Conservation (phyloP, 140 eudicot species). For the Oenanthe javanica region DNA sequence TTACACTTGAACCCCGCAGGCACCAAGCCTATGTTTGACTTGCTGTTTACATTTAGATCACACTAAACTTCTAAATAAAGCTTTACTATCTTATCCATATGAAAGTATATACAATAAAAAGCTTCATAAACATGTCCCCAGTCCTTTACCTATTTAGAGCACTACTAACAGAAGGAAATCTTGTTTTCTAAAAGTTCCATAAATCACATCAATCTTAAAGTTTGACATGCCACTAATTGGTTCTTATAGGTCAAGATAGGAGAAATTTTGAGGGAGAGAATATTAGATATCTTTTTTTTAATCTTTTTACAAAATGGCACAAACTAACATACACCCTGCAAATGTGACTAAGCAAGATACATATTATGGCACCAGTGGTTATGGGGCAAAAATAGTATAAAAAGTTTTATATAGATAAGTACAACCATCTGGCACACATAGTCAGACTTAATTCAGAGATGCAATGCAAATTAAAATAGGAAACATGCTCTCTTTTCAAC, state of each 20-base stretch:
- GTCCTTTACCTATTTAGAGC: background rate
- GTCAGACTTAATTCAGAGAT: background rate
- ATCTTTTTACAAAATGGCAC: too few species aligned
- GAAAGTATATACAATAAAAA: background rate
- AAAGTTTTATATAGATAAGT: too few species aligned
- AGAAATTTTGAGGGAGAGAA: background rate
- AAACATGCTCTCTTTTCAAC: background rate
- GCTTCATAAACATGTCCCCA: background rate
- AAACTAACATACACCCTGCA: too few species aligned
- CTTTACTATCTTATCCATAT: background rate
- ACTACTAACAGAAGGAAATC: background rate
- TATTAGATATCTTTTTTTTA: too few species aligned
- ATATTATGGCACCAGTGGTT: too few species aligned
- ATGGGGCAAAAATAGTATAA: too few species aligned
- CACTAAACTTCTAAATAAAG: background rate
- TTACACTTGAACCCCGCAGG: background rate
- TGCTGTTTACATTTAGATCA: background rate
- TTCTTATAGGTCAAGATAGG: background rate
- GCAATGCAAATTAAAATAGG: background rate
- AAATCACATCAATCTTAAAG: background rate
- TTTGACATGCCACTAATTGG: background rate
- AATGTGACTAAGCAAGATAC: too few species aligned
- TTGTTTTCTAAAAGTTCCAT: background rate
- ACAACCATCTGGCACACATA: too few species aligned
- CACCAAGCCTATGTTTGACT: background rate